Evolutionary conservation across 805 yeast species (phyloP), one percentile per base, ranked within the genome.

Genomic region (Candida nitratophila): DNA sequence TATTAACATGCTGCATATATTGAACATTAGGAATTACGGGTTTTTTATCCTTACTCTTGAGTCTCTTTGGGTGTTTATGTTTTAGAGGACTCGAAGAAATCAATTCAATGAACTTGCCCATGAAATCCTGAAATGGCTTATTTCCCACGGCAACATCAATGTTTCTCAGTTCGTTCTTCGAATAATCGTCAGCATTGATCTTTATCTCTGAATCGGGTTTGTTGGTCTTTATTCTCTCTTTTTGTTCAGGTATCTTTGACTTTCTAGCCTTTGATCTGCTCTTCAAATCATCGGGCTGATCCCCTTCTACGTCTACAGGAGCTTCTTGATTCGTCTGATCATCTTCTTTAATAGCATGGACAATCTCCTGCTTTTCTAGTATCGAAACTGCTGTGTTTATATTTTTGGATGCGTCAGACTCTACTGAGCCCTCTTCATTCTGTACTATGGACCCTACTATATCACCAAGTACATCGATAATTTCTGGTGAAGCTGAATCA

Each of bases 21-120:
- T 44, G 29, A 10, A 56, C 51, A 30, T 49, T 50, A 55, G 55
- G 50, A 29, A 57, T 55, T 29, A 54, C 44, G 1, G 59, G 51
- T 40, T 55, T 55, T 11, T 59, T 60, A 21, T 31, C 22, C 17
- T 17, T 31, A 2, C 21, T 9, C n/a, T 7, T n/a, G 2, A 16
- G 17, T 31, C 62, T 45, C 31, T 53, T 52, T 4, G 53, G 54
- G 33, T 55, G 57, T 17, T 47, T 44, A 27, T 48, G 40, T 1
- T 22, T 6, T 19, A 45, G 17, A 44, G 44, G 43, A 21, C 47
- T 48, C 1, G 48, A 46, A 1, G 39, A 29, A 10, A 55, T 31
- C 3, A 47, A 39, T 2, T 46, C 40, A 1, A 49, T 34, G 14
- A 37, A 54, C n/a, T 50, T 39, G 3, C 31, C 11, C 22, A 54